A percentile compares a stretch with the other conserved stretches of the same genome.
phyloP scores from a whole-genome alignment of 1,139 yeast species.

The Yamadazyma membranifaciens region DNA sequence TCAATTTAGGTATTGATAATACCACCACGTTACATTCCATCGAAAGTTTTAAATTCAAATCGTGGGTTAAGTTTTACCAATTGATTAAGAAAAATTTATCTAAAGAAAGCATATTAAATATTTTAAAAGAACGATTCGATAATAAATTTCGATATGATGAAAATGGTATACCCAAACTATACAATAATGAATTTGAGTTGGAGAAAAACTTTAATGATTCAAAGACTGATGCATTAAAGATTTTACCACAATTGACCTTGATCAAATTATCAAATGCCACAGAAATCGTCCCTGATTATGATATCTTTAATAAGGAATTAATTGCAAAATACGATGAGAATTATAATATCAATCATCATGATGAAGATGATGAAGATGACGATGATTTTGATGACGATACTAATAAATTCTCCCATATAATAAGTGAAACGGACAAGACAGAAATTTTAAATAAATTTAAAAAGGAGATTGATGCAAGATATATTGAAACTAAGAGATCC shows the following conservation, averaged over 20 bases:
- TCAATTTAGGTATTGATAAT: conserved; percentile 57
- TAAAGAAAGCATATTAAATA: conserved; percentile 55
- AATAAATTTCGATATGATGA: conserved; percentile 79
- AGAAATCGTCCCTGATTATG: conserved; percentile 57
- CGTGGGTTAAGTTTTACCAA: conserved; percentile 67
- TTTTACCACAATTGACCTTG: conserved; percentile 58
- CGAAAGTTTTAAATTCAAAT: conserved; percentile 44
- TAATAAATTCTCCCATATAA: conserved; percentile 51
- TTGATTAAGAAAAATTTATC: conserved; percentile 58
- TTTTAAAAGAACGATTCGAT: conserved; percentile 73
- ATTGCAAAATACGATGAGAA: conserved; percentile 22
- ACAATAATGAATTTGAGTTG: conserved; percentile 73
- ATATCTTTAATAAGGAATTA: conserved; percentile 31
- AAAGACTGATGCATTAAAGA: conserved; percentile 51
- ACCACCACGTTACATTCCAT: conserved; percentile 42
- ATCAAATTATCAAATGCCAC: conserved; percentile 55
- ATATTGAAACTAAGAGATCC: conserved; percentile 81
- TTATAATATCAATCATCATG: conserved; percentile 27
- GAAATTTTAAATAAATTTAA: conserved; percentile 62
- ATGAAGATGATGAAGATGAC: conserved; percentile 42
- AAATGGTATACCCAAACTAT: conserved; percentile 77
- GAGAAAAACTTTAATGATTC: conserved; percentile 64
- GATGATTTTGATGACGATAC: conserved; percentile 38
- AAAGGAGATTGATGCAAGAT: conserved; percentile 76
- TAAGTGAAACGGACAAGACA: conserved; percentile 57